Conservation (phyloP, 805 yeast genomes). For the Lipomyces sp. region DNA sequence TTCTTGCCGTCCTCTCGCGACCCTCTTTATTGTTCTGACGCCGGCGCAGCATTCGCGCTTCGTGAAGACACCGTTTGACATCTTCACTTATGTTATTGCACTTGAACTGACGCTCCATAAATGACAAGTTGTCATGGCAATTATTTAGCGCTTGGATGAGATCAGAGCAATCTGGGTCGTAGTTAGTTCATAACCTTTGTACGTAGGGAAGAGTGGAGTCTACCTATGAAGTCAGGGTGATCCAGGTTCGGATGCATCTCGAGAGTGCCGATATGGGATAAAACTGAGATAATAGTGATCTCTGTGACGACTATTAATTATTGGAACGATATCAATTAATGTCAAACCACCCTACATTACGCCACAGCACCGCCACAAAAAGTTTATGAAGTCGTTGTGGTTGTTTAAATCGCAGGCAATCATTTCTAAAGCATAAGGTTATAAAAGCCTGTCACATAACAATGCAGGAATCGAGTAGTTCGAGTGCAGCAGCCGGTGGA, state of each 20-base stretch:
- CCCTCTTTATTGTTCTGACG: slow-evolving; percentile 64
- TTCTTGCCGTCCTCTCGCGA: background rate
- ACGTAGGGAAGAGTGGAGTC: background rate
- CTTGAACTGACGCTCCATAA: slow-evolving; percentile 74
- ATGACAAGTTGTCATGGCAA: slow-evolving; percentile 75
- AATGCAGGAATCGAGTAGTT: background rate
- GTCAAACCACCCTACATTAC: background rate
- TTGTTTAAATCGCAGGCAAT: no score
- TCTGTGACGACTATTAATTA: no score
- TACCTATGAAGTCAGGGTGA: slow-evolving; percentile 38
- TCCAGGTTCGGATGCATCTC: slow-evolving; percentile 39
- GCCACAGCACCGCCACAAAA: background rate
- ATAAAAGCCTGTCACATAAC: background rate
- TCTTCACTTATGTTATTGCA: slow-evolving; percentile 87
- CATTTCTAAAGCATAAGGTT: background rate
- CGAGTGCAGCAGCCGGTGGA: slow-evolving; percentile 14
- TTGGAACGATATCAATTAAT: no score
- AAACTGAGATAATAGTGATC: background rate
- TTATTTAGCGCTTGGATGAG: slow-evolving; percentile 86
- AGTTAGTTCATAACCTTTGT: background rate
- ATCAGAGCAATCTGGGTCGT: slow-evolving; percentile 65
- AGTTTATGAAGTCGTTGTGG: no score
- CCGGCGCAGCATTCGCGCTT: slow-evolving; percentile 69
- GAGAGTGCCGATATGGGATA: background rate
- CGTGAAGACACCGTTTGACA: slow-evolving; percentile 76